Percentiles rank a stretch among this genome's conserved stretches.
Evolutionary conservation across 1,139 yeast species (phyloP).

Genomic region (Schwanniomyces etchellsii): DNA sequence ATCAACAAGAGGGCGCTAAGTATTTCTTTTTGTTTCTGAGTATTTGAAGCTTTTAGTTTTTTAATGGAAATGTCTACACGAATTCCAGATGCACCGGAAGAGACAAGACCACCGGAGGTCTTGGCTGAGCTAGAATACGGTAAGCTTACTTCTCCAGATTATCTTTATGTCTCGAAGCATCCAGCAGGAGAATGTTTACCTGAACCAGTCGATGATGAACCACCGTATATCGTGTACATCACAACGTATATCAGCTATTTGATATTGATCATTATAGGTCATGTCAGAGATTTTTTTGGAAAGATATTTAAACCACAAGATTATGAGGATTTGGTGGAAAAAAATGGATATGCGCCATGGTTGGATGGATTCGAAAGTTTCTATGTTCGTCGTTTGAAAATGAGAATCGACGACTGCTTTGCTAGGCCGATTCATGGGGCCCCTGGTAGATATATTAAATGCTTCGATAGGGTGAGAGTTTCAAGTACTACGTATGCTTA

Average conservation of each 20-base stretch:
- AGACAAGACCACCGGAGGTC: slow-evolving; percentile 40
- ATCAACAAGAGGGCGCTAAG: no score
- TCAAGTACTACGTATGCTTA: slow-evolving; percentile 61
- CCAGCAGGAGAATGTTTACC: slow-evolving; percentile 51
- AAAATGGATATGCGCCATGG: slow-evolving; percentile 95
- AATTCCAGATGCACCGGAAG: slow-evolving; percentile 49
- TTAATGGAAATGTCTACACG: slow-evolving; percentile 12
- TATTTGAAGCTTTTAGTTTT: no score
- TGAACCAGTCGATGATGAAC: slow-evolving; percentile 71
- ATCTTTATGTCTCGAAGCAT: slow-evolving; percentile 49
- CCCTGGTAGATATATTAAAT: slow-evolving; percentile 85
- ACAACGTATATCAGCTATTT: slow-evolving; percentile 82
- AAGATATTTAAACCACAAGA: slow-evolving; percentile 61
- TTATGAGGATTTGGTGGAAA: slow-evolving; percentile 63
- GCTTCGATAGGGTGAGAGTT: slow-evolving; percentile 68
- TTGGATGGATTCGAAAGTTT: slow-evolving; percentile 90
- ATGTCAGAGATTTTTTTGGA: slow-evolving; percentile 83
- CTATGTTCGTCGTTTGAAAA: slow-evolving; percentile 86
- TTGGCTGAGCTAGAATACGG: slow-evolving; percentile 66
- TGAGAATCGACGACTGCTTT: slow-evolving; percentile 89
- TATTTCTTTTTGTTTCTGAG: no score
- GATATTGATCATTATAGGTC: slow-evolving; percentile 81
- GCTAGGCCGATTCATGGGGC: slow-evolving; percentile 95
- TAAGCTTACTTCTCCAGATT: slow-evolving; percentile 48
- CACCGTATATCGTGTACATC: slow-evolving; percentile 73